Evolutionary conservation across 2,329 filamentous ascomycete genomes (phyloP).

Genomic region (Trichoderma sp.): DNA sequence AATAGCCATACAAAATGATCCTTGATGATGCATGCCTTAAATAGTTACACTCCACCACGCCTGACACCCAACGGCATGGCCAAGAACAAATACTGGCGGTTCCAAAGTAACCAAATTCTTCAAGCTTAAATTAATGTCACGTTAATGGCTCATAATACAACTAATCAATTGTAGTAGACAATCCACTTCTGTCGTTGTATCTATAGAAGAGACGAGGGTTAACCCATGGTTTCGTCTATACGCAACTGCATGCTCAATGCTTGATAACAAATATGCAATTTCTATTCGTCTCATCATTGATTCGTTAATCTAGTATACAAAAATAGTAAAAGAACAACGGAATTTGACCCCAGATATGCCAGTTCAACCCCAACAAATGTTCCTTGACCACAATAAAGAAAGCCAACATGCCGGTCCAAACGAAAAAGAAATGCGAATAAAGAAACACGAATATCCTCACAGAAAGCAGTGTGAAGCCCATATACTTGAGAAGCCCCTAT

Average conservation of each 20-base stretch:
- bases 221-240: background rate
- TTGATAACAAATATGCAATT: background rate
- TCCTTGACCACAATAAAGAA: background rate
- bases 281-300: background rate
- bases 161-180: background rate
- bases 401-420: background rate
- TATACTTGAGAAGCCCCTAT: background rate
- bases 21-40: background rate
- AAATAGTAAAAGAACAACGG: background rate
- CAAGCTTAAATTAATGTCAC: background rate
- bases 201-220: background rate
- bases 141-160: background rate
- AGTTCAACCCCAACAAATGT: background rate
- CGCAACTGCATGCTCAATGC: background rate
- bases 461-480: background rate
- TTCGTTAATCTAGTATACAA: background rate
- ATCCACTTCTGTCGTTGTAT: background rate
- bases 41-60: background rate
- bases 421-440: background rate
- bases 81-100: background rate
- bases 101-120: background rate
- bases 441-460: background rate
- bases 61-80: background rate
- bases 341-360: background rate
- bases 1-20: background rate